Evolutionary conservation across 1,284 basidiomycete genomes (phyloP).

Genomic region (Sanghuangporus weigelae): DNA sequence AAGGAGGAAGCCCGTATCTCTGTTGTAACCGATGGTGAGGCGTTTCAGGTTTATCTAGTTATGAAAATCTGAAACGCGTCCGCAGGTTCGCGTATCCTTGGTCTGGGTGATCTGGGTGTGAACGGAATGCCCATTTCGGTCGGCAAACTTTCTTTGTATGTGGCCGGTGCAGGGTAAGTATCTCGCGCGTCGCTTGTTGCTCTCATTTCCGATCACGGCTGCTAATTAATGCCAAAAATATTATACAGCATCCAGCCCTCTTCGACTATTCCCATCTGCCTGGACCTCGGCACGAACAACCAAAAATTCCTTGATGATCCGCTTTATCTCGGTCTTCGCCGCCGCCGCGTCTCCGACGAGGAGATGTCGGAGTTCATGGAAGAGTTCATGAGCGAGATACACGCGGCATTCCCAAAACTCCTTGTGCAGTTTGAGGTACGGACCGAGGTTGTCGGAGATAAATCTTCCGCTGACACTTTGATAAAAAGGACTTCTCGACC

Average conservation of each 20-base stretch:
- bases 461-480: neutral
- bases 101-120: slow-evolving; percentile 84
- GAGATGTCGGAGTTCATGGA: slow-evolving; percentile 85
- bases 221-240: neutral
- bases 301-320: slow-evolving; percentile 81
- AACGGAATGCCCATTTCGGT: slow-evolving; percentile 93
- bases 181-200: neutral
- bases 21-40: slow-evolving; percentile 80
- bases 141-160: slow-evolving; percentile 89
- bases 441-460: slow-evolving; percentile 18
- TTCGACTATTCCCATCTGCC: slow-evolving; percentile 81
- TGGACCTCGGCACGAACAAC: slow-evolving; percentile 88
- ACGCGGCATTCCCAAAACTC: slow-evolving; percentile 70
- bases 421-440: slow-evolving; percentile 84
- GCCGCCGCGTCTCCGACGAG: slow-evolving; percentile 58
- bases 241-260: slow-evolving; percentile 69
- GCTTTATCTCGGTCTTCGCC: slow-evolving; percentile 83
- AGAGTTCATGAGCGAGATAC: slow-evolving; percentile 86
- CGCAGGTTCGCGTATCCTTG: slow-evolving; percentile 81
- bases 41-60: neutral
- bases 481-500: slow-evolving; percentile 70
- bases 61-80: neutral
- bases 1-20: slow-evolving; percentile 72
- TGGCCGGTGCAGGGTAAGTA: slow-evolving; percentile 77
- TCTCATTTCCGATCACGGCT: neutral